A percentile compares a stretch with the other conserved stretches of the same genome.
Evolutionary conservation across 208 protist species (phyloP).

Genomic region (Crithidia thermophila): DNA sequence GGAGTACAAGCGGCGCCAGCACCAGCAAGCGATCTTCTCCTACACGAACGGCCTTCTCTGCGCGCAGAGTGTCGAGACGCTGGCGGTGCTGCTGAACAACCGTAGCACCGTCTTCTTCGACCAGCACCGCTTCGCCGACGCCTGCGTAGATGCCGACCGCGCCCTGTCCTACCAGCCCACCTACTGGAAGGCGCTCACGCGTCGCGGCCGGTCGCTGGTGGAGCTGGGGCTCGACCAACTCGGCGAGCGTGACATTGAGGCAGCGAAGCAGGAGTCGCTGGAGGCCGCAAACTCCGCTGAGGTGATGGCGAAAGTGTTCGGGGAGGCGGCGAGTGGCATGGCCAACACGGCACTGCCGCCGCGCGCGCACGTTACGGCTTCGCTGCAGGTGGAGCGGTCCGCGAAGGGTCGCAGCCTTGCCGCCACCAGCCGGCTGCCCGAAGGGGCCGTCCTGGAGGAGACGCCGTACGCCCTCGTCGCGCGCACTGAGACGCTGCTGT

Average conservation of each 20-base stretch:
- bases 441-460: slow-evolving; percentile 62
- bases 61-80: slow-evolving; percentile 61
- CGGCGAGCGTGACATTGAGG: slow-evolving; percentile 61
- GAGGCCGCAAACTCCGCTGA: slow-evolving; percentile 44
- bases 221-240: slow-evolving; percentile 60
- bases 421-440: slow-evolving; percentile 42
- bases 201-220: slow-evolving; percentile 67
- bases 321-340: slow-evolving; percentile 28
- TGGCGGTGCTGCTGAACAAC: slow-evolving; percentile 77
- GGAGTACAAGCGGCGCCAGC: slow-evolving; percentile 48
- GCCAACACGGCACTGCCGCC: slow-evolving; percentile 32
- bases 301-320: slow-evolving; percentile 51
- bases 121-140: slow-evolving; percentile 52
- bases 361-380: slow-evolving; percentile 28
- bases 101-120: slow-evolving; percentile 74
- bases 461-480: slow-evolving; percentile 64
- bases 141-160: slow-evolving; percentile 67
- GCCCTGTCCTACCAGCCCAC: slow-evolving; percentile 46
- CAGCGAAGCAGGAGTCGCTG: slow-evolving; percentile 39
- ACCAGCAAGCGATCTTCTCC: slow-evolving; percentile 53
- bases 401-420: slow-evolving; percentile 49
- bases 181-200: slow-evolving; percentile 82
- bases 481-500: slow-evolving; percentile 70
- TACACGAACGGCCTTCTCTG: slow-evolving; percentile 83
- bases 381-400: slow-evolving; percentile 28